Percentiles rank a stretch among this genome's conserved stretches.
These are phyloP conservation scores for Astrephomene gubernaculifera DNA, from an alignment of 139 green algal species.

Conservation along the genomic window DNA sequence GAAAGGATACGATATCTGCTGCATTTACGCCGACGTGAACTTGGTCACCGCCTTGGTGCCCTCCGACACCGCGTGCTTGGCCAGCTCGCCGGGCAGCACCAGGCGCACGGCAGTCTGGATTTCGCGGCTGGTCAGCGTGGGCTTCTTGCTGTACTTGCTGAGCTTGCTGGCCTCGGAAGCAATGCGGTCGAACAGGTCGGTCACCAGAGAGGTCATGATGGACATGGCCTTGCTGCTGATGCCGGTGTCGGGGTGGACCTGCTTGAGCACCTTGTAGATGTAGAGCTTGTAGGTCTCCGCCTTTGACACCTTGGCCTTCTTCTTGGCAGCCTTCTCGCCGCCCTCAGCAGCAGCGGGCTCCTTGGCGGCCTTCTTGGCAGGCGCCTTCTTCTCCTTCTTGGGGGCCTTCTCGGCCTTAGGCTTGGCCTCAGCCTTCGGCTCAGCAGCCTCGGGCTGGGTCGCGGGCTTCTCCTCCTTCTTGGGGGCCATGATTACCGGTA, in stretches of 20 bases:
- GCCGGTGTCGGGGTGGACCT: slow-evolving; percentile 96
- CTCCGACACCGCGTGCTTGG: slow-evolving; percentile 48
- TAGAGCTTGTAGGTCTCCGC: slow-evolving; percentile 98
- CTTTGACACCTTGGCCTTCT: slow-evolving; percentile 22
- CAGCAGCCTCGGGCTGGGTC: too few species aligned
- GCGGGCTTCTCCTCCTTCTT: slow-evolving; percentile 27
- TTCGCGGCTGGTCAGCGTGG: slow-evolving; percentile 3
- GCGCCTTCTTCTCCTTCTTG: slow-evolving; percentile 1
- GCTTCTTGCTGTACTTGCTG: slow-evolving; percentile 24
- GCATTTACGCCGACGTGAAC: slow-evolving; percentile 35
- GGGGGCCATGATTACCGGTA: background rate
- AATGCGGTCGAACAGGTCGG: slow-evolving; percentile 90
- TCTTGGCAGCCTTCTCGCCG: slow-evolving; percentile 19
- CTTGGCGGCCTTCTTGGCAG: slow-evolving; percentile 1
- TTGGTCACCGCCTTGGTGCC: slow-evolving; percentile 29
- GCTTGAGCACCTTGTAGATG: slow-evolving; percentile 97
- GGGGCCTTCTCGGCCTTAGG: background rate
- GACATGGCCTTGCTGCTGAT: slow-evolving; percentile 97
- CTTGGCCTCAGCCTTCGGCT: background rate
- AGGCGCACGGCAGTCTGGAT: slow-evolving; percentile 21
- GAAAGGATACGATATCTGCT: background rate
- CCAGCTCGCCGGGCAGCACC: slow-evolving; percentile 22
- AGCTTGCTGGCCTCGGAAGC: slow-evolving; percentile 76
- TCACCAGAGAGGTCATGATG: slow-evolving; percentile 88
- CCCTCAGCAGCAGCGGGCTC: background rate